Conservation (phyloP, 441 rosid species). For the Macaranga tanarius region DNA sequence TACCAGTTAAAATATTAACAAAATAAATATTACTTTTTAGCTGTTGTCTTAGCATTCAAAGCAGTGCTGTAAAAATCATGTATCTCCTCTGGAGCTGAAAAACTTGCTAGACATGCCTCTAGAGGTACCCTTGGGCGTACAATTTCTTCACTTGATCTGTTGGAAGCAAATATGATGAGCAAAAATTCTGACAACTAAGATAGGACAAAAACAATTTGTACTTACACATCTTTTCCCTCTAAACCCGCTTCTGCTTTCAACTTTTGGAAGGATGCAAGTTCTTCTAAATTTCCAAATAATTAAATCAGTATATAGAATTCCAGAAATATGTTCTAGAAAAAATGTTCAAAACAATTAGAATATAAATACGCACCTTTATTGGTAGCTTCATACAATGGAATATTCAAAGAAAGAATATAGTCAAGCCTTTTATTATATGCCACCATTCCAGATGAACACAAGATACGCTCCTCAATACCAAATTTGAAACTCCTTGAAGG, state of each 20-base stretch:
- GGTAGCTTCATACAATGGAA: constrained; percentile 82
- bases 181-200: constrained; percentile 16
- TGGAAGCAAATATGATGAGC: constrained; percentile 32
- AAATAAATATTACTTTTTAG: constrained; percentile 60
- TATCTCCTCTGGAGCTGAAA: constrained; percentile 79
- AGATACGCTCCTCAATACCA: constrained; percentile 91
- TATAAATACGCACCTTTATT: constrained; percentile 56
- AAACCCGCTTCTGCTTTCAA: constrained; percentile 57
- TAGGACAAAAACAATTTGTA: constrained; percentile 13
- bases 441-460: constrained; percentile 92
- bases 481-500: constrained; percentile 89
- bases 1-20: background rate
- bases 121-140: constrained; percentile 96
- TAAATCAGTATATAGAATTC: constrained; percentile 18
- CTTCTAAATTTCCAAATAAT: constrained; percentile 53
- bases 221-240: constrained; percentile 80
- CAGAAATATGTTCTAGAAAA: background rate
- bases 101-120: constrained; percentile 85
- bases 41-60: constrained; percentile 80
- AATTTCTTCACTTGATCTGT: constrained; percentile 69
- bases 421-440: constrained; percentile 83
- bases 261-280: constrained; percentile 63
- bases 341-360: constrained; percentile 1
- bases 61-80: constrained; percentile 88
- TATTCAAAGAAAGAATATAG: constrained; percentile 85